Conservation (phyloP, 2,329 filamentous ascomycete genomes). For the Coleophoma crateriformis region DNA sequence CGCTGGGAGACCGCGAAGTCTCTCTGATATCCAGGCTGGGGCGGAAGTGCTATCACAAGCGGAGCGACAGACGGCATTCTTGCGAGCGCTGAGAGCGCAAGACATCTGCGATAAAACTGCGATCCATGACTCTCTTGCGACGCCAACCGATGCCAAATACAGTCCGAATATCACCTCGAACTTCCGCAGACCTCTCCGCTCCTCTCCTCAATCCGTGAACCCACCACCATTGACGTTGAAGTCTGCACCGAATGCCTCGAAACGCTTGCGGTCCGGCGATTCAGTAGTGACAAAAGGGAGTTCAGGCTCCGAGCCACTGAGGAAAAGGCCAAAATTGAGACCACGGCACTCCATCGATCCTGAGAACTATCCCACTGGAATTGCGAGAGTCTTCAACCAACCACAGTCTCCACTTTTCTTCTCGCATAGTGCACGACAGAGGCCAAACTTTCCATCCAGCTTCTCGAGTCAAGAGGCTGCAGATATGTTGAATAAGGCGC, state of each 20-base stretch:
- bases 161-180: too few species aligned
- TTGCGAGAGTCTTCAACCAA: constrained; percentile 2
- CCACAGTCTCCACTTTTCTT: constrained; percentile 47
- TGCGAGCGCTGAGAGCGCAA: background rate
- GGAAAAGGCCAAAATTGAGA: constrained; percentile 21
- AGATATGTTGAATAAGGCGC: constrained; percentile 16
- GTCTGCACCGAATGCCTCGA: constrained; percentile 11
- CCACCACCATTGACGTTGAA: constrained; percentile 5
- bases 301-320: constrained; percentile 16
- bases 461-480: constrained; percentile 12
- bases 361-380: constrained; percentile 23
- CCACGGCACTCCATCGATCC: constrained; percentile 29
- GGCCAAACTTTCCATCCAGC: constrained; percentile 36
- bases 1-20: background rate
- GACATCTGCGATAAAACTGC: background rate
- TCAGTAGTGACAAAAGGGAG: background rate
- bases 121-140: too few species aligned
- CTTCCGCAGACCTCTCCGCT: background rate
- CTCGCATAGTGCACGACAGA: constrained; percentile 34
- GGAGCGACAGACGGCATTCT: background rate
- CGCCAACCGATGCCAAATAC: too few species aligned
- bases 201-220: background rate
- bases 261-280: constrained; percentile 16
- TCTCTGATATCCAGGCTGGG: background rate
- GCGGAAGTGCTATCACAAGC: background rate